Conservation (phyloP, 2,329 filamentous ascomycete genomes). For the Periconia sp. region DNA sequence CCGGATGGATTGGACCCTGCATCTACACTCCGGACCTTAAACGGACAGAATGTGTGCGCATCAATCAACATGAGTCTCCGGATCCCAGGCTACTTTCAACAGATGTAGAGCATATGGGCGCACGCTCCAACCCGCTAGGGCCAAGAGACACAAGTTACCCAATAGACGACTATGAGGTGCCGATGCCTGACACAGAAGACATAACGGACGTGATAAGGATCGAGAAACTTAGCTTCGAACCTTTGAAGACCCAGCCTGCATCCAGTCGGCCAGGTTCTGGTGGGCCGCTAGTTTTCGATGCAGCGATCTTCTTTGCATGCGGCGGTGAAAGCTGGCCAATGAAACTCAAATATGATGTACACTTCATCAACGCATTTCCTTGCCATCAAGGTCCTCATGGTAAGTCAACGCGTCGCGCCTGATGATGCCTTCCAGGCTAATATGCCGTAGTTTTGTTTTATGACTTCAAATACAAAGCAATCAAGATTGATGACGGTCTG, state of each 20-base stretch:
- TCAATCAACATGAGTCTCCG: conserved; percentile 65
- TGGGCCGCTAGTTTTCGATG: conserved; percentile 45
- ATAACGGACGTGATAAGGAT: conserved; percentile 71
- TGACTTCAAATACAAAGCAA: conserved; percentile 67
- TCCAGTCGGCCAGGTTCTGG: conserved; percentile 31
- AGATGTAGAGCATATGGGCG: conserved; percentile 70
- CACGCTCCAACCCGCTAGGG: conserved; percentile 72
- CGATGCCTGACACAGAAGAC: conserved; percentile 63
- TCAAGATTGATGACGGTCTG: conserved; percentile 67
- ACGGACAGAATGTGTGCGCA: conserved; percentile 72
- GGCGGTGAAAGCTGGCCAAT: conserved; percentile 48
- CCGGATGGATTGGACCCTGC: conserved; percentile 77
- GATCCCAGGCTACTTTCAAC: conserved; percentile 60
- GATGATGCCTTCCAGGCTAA: conserved; percentile 13
- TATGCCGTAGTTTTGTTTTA: conserved; percentile 65
- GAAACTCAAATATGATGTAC: conserved; percentile 47
- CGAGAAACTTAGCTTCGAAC: conserved; percentile 68
- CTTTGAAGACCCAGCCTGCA: conserved; percentile 46
- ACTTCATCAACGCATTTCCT: conserved; percentile 50
- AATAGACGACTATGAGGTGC: conserved; percentile 70
- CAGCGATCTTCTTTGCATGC: conserved; percentile 48
- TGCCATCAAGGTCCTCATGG: conserved; percentile 50
- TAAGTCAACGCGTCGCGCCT: conserved; percentile 16
- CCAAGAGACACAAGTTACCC: conserved; percentile 67
- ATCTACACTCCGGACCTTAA: conserved; percentile 70